A percentile compares a stretch with the other conserved stretches of the same genome.
phyloP scores from a whole-genome alignment of 140 eudicot genomes.

The Bidens hawaiensis region DNA sequence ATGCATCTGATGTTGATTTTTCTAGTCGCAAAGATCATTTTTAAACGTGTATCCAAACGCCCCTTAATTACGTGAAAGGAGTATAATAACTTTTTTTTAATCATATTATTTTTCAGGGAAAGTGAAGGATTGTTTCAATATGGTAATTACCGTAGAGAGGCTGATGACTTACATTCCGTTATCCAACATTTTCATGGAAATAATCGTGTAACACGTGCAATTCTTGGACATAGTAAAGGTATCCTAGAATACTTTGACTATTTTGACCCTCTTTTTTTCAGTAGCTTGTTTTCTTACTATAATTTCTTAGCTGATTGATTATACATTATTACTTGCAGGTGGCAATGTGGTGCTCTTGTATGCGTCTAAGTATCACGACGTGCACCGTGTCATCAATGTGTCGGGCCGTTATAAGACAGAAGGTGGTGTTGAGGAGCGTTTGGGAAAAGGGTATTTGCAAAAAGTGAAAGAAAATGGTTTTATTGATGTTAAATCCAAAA shows the following conservation, averaged over 20 bases:
- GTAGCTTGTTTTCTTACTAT: neutral
- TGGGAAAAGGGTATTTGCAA: slow-evolving; percentile 52
- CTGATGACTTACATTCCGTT: slow-evolving; percentile 54
- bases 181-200: slow-evolving; percentile 44
- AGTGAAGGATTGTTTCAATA: slow-evolving; percentile 57
- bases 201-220: slow-evolving; percentile 38
- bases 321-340: slow-evolving; percentile 34
- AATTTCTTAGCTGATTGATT: neutral
- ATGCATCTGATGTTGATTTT: neutral
- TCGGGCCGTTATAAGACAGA: slow-evolving; percentile 51
- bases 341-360: slow-evolving; percentile 60
- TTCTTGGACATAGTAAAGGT: slow-evolving; percentile 81
- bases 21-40: neutral
- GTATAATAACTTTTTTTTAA: neutral
- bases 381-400: slow-evolving; percentile 42
- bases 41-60: neutral
- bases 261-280: neutral
- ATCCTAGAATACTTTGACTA: neutral
- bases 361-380: slow-evolving; percentile 64
- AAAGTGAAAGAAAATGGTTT: slow-evolving; percentile 48
- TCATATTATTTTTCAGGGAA: slow-evolving; percentile 36
- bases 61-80: neutral
- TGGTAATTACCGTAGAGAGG: slow-evolving; percentile 48
- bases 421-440: slow-evolving; percentile 52
- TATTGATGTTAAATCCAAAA: slow-evolving; percentile 34